Conservation (phyloP, 768 basidiomycete species). For the Leccinum rimulosum region DNA sequence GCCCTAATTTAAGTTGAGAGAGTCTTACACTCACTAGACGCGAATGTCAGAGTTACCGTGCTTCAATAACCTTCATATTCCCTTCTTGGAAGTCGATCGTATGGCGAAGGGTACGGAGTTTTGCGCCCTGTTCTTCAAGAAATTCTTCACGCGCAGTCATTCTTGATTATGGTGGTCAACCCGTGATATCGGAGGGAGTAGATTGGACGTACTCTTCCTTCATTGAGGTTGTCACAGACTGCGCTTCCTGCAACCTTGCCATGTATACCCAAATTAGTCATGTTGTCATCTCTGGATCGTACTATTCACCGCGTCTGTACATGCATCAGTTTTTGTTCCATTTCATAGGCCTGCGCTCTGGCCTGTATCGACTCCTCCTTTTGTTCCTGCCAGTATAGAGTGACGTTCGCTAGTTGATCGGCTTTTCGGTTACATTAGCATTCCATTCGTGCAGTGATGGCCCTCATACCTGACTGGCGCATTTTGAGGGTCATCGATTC, state of each 20-base stretch:
- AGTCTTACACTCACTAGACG: background rate
- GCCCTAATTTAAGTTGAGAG: slow-evolving; percentile 18
- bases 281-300: background rate
- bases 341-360: slow-evolving; percentile 20
- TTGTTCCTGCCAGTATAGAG: slow-evolving; percentile 27
- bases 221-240: slow-evolving; percentile 27
- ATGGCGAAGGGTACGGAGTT: slow-evolving; percentile 30
- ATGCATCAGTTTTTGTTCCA: slow-evolving; percentile 27
- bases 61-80: slow-evolving; percentile 24
- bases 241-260: slow-evolving; percentile 27
- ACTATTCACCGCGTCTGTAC: slow-evolving; percentile 21
- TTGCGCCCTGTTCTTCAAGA: slow-evolving; percentile 23
- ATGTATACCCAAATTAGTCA: slow-evolving; percentile 11
- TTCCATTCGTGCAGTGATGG: background rate
- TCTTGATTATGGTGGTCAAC: slow-evolving; percentile 18
- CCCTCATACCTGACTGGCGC: slow-evolving; percentile 25
- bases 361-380: slow-evolving; percentile 28
- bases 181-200: slow-evolving; percentile 7
- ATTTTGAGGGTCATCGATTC: slow-evolving; percentile 22
- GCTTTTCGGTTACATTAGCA: slow-evolving; percentile 18
- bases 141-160: slow-evolving; percentile 23
- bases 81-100: slow-evolving; percentile 32
- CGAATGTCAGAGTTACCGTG: slow-evolving; percentile 18
- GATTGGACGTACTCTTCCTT: slow-evolving; percentile 31
- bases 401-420: slow-evolving; percentile 24